These are phyloP conservation scores for Arthrobotrys pseudoclavata DNA, from an alignment of 2,329 filamentous ascomycete species.

Conservation along the genomic window DNA sequence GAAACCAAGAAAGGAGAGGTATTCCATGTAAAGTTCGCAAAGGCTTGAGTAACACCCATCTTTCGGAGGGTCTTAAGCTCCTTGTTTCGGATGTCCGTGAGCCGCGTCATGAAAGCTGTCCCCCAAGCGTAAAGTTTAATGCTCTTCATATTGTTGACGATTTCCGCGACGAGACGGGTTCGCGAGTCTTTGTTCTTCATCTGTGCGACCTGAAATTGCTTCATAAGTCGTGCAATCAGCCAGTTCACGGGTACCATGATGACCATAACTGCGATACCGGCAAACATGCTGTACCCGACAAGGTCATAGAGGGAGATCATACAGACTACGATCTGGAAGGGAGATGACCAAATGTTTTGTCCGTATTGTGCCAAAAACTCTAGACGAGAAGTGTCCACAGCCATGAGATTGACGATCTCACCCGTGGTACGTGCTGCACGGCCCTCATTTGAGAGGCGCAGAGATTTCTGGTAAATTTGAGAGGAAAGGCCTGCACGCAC, in stretches of 20 bases:
- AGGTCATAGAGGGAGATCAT: constrained; percentile 96
- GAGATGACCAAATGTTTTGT: constrained; percentile 95
- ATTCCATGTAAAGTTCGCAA: constrained; percentile 98
- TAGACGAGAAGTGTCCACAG: constrained; percentile 95
- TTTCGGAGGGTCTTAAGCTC: constrained; percentile 95
- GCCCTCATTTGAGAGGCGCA: constrained; percentile 92
- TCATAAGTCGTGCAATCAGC: constrained; percentile 91
- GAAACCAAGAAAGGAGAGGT: constrained; percentile 98
- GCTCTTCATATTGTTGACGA: constrained; percentile 99
- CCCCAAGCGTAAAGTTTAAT: constrained; percentile 99
- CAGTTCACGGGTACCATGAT: constrained; percentile 98
- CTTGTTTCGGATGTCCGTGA: constrained; percentile 93
- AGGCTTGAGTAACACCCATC: constrained; percentile 92
- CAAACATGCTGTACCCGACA: constrained; percentile 95
- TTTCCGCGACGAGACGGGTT: constrained; percentile 94
- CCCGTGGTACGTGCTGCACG: constrained; percentile 89
- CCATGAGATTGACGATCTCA: constrained; percentile 99
- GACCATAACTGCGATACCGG: constrained; percentile 93
- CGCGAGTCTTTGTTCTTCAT: constrained; percentile 99
- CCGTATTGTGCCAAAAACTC: constrained; percentile 88
- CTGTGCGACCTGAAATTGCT: constrained; percentile 91
- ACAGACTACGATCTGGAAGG: constrained; percentile 94
- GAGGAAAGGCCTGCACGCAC: constrained; percentile 92
- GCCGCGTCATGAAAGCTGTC: constrained; percentile 94
- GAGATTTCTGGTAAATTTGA: constrained; percentile 91